These are phyloP conservation scores for Borovskyia barvae DNA, from an alignment of 208 protist genomes.

Conservation along the genomic window DNA sequence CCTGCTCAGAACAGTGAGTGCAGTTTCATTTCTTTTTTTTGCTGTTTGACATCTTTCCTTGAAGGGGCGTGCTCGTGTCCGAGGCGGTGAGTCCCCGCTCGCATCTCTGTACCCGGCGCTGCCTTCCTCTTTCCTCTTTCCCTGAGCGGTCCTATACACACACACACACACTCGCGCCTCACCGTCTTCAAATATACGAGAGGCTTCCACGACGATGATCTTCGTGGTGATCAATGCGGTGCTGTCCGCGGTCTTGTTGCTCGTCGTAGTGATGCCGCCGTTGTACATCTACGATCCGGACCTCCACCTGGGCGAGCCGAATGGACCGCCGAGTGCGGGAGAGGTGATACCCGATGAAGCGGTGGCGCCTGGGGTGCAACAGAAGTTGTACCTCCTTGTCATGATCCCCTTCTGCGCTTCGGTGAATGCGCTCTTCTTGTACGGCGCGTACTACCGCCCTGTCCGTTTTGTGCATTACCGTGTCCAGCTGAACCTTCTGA, in stretches of 20 bases:
- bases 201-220: slow-evolving; percentile 26
- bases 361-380: slow-evolving; percentile 45
- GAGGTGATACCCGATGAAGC: slow-evolving; percentile 31
- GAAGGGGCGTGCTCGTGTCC: background rate
- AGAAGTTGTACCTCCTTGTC: slow-evolving; percentile 80
- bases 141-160: too few species aligned
- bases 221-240: slow-evolving; percentile 50
- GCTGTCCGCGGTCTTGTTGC: slow-evolving; percentile 48
- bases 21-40: slow-evolving; percentile 9
- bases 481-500: slow-evolving; percentile 56
- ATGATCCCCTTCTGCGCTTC: slow-evolving; percentile 46
- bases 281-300: slow-evolving; percentile 64
- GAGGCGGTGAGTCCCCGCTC: background rate
- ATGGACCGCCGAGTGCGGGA: slow-evolving; percentile 35
- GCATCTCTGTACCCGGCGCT: too few species aligned
- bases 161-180: too few species aligned
- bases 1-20: too few species aligned
- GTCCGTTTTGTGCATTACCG: slow-evolving; percentile 66
- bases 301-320: slow-evolving; percentile 24
- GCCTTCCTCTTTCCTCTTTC: too few species aligned
- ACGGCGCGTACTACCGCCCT: slow-evolving; percentile 77
- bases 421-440: slow-evolving; percentile 55
- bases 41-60: background rate
- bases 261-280: slow-evolving; percentile 50
- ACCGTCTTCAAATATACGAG: too few species aligned